phyloP scores from a whole-genome alignment of 2,329 filamentous ascomycete species.

The Nemania sp. region DNA sequence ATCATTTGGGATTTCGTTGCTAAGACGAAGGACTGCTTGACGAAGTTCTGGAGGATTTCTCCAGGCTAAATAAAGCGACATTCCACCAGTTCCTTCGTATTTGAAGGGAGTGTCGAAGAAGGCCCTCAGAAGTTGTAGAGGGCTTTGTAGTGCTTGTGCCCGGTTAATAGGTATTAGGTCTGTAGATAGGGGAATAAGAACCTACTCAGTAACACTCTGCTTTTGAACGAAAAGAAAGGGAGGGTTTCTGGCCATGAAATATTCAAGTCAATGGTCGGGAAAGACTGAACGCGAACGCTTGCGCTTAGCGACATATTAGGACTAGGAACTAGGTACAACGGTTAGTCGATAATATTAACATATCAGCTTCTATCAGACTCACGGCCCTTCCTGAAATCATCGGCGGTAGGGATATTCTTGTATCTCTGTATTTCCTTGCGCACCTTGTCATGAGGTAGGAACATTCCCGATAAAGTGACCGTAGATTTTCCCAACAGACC shows the following conservation, averaged over 20 bases:
- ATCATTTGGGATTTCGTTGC: conserved; percentile 11
- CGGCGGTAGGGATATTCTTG: conserved; percentile 22
- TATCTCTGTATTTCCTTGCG: conserved; percentile 22
- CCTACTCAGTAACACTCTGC: conserved; percentile 9
- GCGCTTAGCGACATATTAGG: conserved; percentile 6
- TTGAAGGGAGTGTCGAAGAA: background rate
- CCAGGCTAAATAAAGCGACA: background rate
- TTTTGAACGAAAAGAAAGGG: conserved; percentile 27
- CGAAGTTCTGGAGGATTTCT: background rate
- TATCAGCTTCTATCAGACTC: background rate
- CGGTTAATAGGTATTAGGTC: background rate
- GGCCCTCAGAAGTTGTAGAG: background rate
- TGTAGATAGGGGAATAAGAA: background rate
- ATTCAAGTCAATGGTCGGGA: background rate
- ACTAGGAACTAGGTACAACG: conserved; percentile 15
- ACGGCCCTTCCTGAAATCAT: conserved; percentile 14
- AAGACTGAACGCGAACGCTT: conserved; percentile 22
- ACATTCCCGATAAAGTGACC: conserved; percentile 11
- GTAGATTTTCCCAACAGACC: conserved; percentile 17
- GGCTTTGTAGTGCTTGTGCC: background rate
- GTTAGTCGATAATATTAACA: background rate
- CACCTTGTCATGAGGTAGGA: conserved; percentile 11
- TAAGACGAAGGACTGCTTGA: background rate
- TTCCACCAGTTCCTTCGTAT: background rate
- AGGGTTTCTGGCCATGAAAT: conserved; percentile 28